These are phyloP conservation scores for Boletus patriciae DNA, from an alignment of 768 basidiomycete genomes.

Conservation along the genomic window DNA sequence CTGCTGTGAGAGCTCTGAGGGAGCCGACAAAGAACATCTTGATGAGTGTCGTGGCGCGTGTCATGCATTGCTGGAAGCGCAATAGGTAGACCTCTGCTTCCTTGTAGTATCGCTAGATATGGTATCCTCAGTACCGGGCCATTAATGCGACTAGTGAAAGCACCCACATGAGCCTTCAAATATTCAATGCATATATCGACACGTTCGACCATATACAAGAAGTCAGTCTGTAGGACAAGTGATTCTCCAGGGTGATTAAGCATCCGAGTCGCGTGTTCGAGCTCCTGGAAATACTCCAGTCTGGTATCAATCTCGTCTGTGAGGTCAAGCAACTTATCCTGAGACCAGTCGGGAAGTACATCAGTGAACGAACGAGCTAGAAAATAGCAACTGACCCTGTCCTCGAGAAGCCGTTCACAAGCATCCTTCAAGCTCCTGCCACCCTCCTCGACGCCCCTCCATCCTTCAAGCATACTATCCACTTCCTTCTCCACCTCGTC, in stretches of 20 bases:
- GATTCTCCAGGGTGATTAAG: conserved; percentile 93
- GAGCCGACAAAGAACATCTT: conserved; percentile 95
- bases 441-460: conserved; percentile 90
- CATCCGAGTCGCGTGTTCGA: conserved; percentile 91
- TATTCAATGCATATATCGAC: conserved; percentile 95
- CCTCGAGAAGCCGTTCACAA: conserved; percentile 85
- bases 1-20: conserved; percentile 72
- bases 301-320: conserved; percentile 82
- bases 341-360: neutral
- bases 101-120: conserved; percentile 74
- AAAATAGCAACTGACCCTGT: conserved; percentile 60
- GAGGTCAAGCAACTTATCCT: conserved; percentile 76
- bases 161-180: conserved; percentile 77
- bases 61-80: conserved; percentile 97
- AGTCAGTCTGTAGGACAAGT: conserved; percentile 86
- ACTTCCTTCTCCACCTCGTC: conserved; percentile 74
- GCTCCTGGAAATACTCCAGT: conserved; percentile 91
- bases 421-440: conserved; percentile 88
- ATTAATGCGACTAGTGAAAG: neutral
- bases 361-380: neutral
- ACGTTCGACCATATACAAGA: conserved; percentile 93
- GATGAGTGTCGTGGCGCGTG: conserved; percentile 95
- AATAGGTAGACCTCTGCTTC: conserved; percentile 95
- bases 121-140: conserved; percentile 1
- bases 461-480: conserved; percentile 77